Evolutionary conservation across 139 green algal species (phyloP), one percentile per base, ranked within the genome.

Genomic region (Ettlia oleoabundans): DNA sequence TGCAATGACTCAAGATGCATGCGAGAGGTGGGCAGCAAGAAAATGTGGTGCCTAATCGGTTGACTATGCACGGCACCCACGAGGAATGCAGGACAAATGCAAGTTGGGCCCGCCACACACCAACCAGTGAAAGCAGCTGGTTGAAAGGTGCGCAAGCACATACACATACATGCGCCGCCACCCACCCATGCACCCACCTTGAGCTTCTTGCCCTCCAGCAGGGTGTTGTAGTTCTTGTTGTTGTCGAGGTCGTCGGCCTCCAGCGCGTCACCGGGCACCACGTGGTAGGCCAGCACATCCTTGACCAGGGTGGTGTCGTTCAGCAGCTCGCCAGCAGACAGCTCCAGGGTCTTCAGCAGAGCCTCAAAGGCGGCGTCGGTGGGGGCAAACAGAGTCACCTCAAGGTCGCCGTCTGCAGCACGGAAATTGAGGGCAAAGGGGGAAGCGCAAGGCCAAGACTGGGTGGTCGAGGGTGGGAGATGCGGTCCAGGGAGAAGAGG

Each of bases 281-380:
- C 58, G 53, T 85, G 81, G 81, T 85, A 86, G 40, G 28, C 30
- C 73, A 86, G 61, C 7, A 86, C 64, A 10, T 40, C n/a, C 22
- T 13, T 38, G 41, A 86, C 33, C 52, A 81, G 58, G 15, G 74
- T 21, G 30, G 77, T 86, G 72, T 86, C 74, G 10, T 26, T 43
- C 55, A 86, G 58, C 22, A 86, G 74, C 37, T 65, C 61, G 30
- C 41, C 82, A 24, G 37, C 35, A 0, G 73, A 69, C 35, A 69
- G 28, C 52, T 80, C 68, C 33, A 72, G 65, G 33, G 43, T 21
- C 33, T 43, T 21, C 38, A 84, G 52, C 30, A 85, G 37, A 21
- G 18, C 41, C 30, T 28, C 51, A n/a, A 85, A 85, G 51, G 73
- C 74, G 1, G 72, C 62, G 61, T 86, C 55, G 72, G 37, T 82